phyloP scores from a whole-genome alignment of 305 asterid species.

The Fraxinus floribunda region DNA sequence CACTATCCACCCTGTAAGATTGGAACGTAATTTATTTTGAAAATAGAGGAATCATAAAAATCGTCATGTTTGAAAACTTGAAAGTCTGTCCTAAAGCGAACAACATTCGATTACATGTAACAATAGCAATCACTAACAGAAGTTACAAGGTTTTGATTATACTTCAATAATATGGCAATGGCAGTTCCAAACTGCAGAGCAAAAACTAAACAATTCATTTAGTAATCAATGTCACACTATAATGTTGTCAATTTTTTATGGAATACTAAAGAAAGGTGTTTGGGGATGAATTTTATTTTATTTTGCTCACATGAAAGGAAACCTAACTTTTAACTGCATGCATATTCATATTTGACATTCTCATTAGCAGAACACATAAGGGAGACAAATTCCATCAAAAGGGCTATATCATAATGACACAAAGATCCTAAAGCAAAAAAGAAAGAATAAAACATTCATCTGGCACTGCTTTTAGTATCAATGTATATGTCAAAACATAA shows the following conservation, averaged over 20 bases:
- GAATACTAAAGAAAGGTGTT: not conserved
- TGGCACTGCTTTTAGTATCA: slow-evolving; percentile 5
- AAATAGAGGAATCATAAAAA: slow-evolving; percentile 8
- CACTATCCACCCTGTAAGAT: slow-evolving; percentile 15
- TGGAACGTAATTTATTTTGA: slow-evolving; percentile 10
- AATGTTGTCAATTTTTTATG: slow-evolving; percentile 7
- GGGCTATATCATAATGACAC: not conserved
- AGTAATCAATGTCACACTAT: not conserved
- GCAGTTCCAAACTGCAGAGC: slow-evolving; percentile 18
- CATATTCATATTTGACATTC: not conserved
- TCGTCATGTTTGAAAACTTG: slow-evolving; percentile 22
- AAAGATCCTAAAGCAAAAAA: not conserved
- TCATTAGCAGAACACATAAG: not conserved
- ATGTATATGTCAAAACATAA: not conserved
- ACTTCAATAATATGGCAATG: slow-evolving; percentile 20
- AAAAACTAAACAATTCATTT: slow-evolving; percentile 15
- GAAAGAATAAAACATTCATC: not conserved
- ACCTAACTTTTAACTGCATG: not conserved
- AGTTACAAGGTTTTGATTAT: not conserved
- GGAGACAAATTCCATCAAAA: not conserved
- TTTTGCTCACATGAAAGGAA: not conserved
- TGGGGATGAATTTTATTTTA: not conserved
- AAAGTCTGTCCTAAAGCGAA: slow-evolving; percentile 27
- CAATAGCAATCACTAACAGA: slow-evolving; percentile 20
- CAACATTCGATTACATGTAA: slow-evolving; percentile 27